These are phyloP conservation scores for Chaetomium globosum DNA, from an alignment of 2,329 filamentous ascomycete species.

Conservation along the genomic window DNA sequence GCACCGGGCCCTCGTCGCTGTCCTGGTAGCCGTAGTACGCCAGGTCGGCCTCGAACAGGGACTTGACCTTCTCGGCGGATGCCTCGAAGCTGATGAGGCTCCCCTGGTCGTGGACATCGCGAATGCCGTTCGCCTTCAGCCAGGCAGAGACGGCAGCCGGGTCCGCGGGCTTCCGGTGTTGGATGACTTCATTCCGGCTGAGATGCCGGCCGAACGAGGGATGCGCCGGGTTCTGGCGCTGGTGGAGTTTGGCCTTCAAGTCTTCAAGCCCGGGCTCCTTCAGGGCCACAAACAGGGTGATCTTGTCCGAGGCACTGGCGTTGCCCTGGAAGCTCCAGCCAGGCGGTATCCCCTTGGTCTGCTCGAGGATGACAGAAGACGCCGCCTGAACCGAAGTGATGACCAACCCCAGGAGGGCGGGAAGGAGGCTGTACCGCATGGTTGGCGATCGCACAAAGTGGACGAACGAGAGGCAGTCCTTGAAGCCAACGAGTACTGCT, in stretches of 20 bases:
- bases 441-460: constrained; percentile 5
- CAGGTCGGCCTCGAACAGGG: constrained; percentile 48
- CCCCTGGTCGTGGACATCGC: constrained; percentile 40
- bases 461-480: constrained; percentile 3
- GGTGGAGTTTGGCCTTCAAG: constrained; percentile 38
- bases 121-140: constrained; percentile 47
- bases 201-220: constrained; percentile 41
- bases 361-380: constrained; percentile 34
- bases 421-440: constrained; percentile 27
- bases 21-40: constrained; percentile 48
- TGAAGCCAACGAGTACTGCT: neutral
- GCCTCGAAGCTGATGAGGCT: constrained; percentile 50
- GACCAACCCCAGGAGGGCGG: constrained; percentile 26
- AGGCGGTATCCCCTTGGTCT: constrained; percentile 32
- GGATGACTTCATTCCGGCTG: constrained; percentile 43
- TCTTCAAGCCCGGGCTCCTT: constrained; percentile 40
- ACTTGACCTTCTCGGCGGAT: constrained; percentile 46
- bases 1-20: constrained; percentile 40
- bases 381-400: constrained; percentile 21
- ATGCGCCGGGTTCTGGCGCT: constrained; percentile 33
- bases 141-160: constrained; percentile 46
- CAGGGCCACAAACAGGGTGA: constrained; percentile 40
- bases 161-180: constrained; percentile 44
- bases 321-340: constrained; percentile 38
- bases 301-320: constrained; percentile 37